Percentiles rank a stretch among this genome's conserved stretches.
Evolutionary conservation across 192 early-diverging fungal species (phyloP).

Genomic region (Backusella parvicylindrica): DNA sequence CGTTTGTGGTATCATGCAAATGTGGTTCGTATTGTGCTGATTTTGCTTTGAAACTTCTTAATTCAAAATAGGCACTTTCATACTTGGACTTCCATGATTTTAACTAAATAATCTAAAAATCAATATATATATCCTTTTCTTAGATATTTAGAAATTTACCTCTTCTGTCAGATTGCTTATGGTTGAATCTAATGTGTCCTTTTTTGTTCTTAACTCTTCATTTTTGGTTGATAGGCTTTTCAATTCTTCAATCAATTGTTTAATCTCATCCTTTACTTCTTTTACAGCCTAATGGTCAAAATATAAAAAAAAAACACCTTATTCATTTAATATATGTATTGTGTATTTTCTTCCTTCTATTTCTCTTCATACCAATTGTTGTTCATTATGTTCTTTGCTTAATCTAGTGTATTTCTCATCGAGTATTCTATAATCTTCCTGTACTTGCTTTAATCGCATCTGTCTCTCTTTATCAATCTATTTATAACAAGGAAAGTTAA

Average conservation of each 20-base stretch:
- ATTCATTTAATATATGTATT: not conserved
- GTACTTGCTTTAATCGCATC: slow-evolving; percentile 58
- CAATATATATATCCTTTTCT: not conserved
- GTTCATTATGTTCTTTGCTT: slow-evolving; percentile 7
- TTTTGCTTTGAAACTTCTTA: not conserved
- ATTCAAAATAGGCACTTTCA: not conserved
- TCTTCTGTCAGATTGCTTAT: not conserved
- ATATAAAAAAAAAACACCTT: not conserved
- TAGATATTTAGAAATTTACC: not conserved
- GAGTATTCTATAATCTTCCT: slow-evolving; percentile 71
- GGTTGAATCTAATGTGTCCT: not conserved
- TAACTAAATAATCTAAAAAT: not conserved
- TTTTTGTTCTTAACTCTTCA: not conserved
- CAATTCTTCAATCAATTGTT: slow-evolving; percentile 11
- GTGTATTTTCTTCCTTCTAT: not conserved
- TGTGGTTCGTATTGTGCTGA: slow-evolving; percentile 14
- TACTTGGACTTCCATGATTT: slow-evolving; percentile 13
- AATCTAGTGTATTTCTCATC: slow-evolving; percentile 52
- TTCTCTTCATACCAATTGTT: slow-evolving; percentile 1
- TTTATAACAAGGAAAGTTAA: too few species aligned
- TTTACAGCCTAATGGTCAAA: not conserved
- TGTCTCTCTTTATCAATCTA: slow-evolving; percentile 9
- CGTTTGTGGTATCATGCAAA: not conserved
- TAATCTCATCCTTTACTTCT: slow-evolving; percentile 17
- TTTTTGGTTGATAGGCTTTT: slow-evolving; percentile 12